Percentiles rank a stretch among this genome's conserved stretches.
phyloP scores from a whole-genome alignment of 1,284 basidiomycete species.

The Trichosporon ovoides region DNA sequence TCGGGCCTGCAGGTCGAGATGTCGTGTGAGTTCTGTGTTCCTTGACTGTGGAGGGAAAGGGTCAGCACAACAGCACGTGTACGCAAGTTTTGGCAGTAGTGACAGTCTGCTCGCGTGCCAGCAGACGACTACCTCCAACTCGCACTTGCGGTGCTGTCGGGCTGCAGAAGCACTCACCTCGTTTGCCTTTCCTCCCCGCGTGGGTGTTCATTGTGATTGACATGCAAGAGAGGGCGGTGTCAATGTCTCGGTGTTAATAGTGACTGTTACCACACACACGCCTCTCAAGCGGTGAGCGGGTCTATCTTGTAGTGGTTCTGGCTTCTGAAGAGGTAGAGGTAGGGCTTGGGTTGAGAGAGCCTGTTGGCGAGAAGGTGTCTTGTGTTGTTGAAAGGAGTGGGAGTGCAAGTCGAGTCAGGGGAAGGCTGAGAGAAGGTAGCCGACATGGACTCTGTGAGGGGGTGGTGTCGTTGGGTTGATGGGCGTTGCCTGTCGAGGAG shows the following conservation, averaged over 20 bases:
- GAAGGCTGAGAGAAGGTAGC: constrained; percentile 3
- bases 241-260: neutral
- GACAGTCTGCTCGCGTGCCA: constrained; percentile 1
- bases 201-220: constrained; percentile 21
- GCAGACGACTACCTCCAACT: constrained; percentile 3
- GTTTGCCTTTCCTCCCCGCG: constrained; percentile 24
- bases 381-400: neutral
- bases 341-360: constrained; percentile 15
- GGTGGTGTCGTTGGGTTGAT: neutral
- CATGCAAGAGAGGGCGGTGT: constrained; percentile 8
- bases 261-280: neutral
- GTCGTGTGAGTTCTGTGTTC: constrained; percentile 21
- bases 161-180: constrained; percentile 19
- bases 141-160: neutral
- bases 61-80: neutral
- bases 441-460: neutral
- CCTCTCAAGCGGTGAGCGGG: constrained; percentile 7
- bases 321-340: constrained; percentile 14
- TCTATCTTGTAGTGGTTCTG: constrained; percentile 25
- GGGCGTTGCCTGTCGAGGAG: constrained; percentile 7
- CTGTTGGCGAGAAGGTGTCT: constrained; percentile 15
- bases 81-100: neutral
- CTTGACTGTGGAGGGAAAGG: constrained; percentile 2
- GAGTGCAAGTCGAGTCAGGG: constrained; percentile 10
- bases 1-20: constrained; percentile 13